Conservation (phyloP, 2,329 filamentous ascomycete genomes). For the Fusarium solani-melongenae region DNA sequence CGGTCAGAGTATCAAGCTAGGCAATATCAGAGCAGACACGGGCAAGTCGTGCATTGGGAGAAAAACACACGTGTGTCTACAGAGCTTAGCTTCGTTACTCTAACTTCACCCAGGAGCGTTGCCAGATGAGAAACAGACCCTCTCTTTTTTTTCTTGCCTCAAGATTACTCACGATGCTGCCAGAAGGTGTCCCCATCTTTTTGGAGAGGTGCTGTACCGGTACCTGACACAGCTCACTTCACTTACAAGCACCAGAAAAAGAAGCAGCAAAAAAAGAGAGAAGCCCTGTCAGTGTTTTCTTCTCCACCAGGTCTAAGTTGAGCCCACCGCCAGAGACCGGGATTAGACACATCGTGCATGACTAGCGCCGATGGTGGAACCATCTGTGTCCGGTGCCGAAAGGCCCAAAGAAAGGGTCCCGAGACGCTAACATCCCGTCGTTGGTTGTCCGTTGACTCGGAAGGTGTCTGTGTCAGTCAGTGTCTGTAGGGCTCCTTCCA, state of each 20-base stretch:
- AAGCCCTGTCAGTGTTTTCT: too few relatives aligned
- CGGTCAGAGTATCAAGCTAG: background rate
- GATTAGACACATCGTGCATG: constrained; percentile 46
- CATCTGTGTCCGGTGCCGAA: constrained; percentile 38
- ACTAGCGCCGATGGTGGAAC: constrained; percentile 38
- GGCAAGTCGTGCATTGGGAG: constrained; percentile 17
- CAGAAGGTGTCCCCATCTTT: constrained; percentile 15
- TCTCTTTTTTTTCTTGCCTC: constrained; percentile 23
- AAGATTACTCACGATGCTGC: constrained; percentile 32
- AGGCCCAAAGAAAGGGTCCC: constrained; percentile 5
- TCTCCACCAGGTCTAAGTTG: too few relatives aligned
- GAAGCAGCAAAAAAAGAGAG: background rate
- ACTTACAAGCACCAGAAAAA: constrained; percentile 28
- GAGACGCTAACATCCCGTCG: constrained; percentile 35
- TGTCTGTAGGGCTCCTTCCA: constrained; percentile 11
- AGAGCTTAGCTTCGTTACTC: background rate
- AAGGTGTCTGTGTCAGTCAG: constrained; percentile 4
- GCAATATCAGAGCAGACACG: constrained; percentile 2
- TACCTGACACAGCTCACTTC: constrained; percentile 18
- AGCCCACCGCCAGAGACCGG: constrained; percentile 27
- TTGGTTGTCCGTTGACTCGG: constrained; percentile 8
- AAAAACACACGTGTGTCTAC: background rate
- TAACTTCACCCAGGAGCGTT: constrained; percentile 34
- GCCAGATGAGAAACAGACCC: constrained; percentile 26
- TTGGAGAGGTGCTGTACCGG: constrained; percentile 19